A percentile compares a stretch with the other conserved stretches of the same genome.
These are phyloP conservation scores for Dictyostelium intermedium DNA, from an alignment of 78 protist genomes.

Conservation along the genomic window DNA sequence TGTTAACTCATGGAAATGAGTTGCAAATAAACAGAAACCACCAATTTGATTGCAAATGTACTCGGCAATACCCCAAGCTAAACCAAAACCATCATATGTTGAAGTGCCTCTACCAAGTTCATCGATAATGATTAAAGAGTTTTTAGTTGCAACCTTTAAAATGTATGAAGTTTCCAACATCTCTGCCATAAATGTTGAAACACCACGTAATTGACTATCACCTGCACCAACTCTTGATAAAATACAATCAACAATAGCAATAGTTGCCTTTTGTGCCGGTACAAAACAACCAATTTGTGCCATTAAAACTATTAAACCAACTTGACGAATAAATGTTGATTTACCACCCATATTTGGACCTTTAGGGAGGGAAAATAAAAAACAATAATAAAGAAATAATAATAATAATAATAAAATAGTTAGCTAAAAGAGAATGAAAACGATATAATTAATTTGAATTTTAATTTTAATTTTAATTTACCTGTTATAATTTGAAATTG, in stretches of 20 bases:
- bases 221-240: slow-evolving; percentile 98
- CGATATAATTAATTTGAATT: too few species aligned
- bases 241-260: slow-evolving; percentile 89
- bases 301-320: slow-evolving; percentile 93
- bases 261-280: slow-evolving; percentile 86
- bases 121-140: slow-evolving; percentile 96
- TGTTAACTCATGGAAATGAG: slow-evolving; percentile 98
- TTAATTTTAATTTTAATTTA: background rate
- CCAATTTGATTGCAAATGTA: slow-evolving; percentile 78
- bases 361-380: too few species aligned
- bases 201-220: slow-evolving; percentile 95
- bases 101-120: slow-evolving; percentile 99
- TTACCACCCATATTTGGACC: slow-evolving; percentile 93
- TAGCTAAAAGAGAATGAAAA: too few species aligned
- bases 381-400: too few species aligned
- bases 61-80: slow-evolving; percentile 98
- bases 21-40: slow-evolving; percentile 93
- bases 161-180: slow-evolving; percentile 98
- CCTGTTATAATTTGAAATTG: slow-evolving; percentile 91
- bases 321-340: slow-evolving; percentile 79
- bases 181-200: slow-evolving; percentile 99
- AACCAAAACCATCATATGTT: slow-evolving; percentile 99
- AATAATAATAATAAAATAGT: too few species aligned
- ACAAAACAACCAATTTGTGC: slow-evolving; percentile 99
- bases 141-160: slow-evolving; percentile 90